Base-by-base conservation (phyloP, 2,329 filamentous ascomycete species). In the Allantophomopsis lycopodina region DNA sequence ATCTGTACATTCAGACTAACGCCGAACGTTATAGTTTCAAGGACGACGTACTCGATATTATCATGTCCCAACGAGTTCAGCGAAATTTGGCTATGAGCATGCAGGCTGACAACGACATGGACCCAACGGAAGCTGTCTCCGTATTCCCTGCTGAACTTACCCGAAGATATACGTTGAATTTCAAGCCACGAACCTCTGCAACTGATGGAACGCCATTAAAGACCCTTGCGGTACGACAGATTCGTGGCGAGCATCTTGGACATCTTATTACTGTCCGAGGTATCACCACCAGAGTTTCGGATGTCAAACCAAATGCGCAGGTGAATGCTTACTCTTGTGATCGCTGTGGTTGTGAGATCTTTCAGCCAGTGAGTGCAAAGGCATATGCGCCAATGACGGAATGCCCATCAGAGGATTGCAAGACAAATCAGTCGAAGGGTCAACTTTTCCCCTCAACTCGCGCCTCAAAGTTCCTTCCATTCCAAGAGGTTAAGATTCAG, bases 301-400 rank as follows among this genome's bases (percentile, higher is more conserved):
- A 98, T 55, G 91, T 98, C 51, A 98, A 98, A 68, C 91, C 91
- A 31, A 79, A 91, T 10, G 84, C 96, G n/a, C 83, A 89, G 56
- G 93, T 98, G 55, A 95, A 94, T 59, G 91, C 91, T 31, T 98
- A 98, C 62, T 91, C 88, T 39, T 98, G 91, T 62, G 91, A 98
- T 60, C 79, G 86, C 45, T 98, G 91, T 55, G 91, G 91, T 42
- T 88, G 83, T 57, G 91, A 98, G 62, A 89, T 98, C 54, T 98
- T 96, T 71, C 91, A 98, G 62, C 89, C 93, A 3, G 74, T 98
- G 52, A 85, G 76, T 42, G 82, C 87, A 41, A 95, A 88, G 61
- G 84, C 93, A 50, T 98, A 87, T 55, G 81, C 84, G 2, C 91
- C 91, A 2, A 67, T 98, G 46, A 75, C 80, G 1, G 76, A 86